Base-by-base conservation (phyloP, 2,329 filamentous ascomycete genomes). In the Colletotrichum destructivum region DNA sequence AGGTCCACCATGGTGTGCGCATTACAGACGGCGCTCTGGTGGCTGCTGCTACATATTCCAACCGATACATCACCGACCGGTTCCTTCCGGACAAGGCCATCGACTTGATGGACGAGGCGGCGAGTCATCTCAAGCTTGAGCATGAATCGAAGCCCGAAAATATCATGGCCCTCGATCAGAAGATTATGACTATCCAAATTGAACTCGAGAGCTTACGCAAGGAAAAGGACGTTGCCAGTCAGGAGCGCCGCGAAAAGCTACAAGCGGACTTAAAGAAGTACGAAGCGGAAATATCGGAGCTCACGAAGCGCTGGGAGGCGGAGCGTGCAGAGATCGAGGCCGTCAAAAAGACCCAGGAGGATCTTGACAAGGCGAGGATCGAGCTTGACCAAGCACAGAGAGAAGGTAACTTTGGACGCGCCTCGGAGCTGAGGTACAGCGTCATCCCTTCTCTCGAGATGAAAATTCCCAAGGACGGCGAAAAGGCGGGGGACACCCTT, bases 51-150 rank as follows among this genome's bases (percentile, higher is more conserved):
- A 93, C 94, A 0, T 93, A 97, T 79, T 96, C 94, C 74, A 98
- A 98, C 78, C 93, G 96, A 62, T 99, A 98, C 81, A 96, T 99
- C 76, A 98, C 95, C 16, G 96, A 98, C 79, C 92, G 96, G 2
- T 98, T 98, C 82, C 86, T 98, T 0, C 96, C 96, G 0, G 96
- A 99, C 82, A 98, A 98, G 81, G 96, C 96, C 3, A 98, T 99
- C 74, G 96, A 98, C 80, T 83, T 98, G 18, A 96, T 99, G 81
- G 96, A 98, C 75, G 96, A 98, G 83, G 96, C 96, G 12, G 95
- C 96, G 1, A 97, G 94, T 72, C 94, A 95, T 26, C 85, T 98
- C 12, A 91, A 97, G 55, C 84, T 98, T 42, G 96, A 98, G 79
- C 96, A 98, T 82, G 96, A 99, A 81, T 98, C 94, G 76, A 98